phyloP scores from a whole-genome alignment of 2,329 filamentous ascomycete species.

The Fusarium neocosmosporiellum region DNA sequence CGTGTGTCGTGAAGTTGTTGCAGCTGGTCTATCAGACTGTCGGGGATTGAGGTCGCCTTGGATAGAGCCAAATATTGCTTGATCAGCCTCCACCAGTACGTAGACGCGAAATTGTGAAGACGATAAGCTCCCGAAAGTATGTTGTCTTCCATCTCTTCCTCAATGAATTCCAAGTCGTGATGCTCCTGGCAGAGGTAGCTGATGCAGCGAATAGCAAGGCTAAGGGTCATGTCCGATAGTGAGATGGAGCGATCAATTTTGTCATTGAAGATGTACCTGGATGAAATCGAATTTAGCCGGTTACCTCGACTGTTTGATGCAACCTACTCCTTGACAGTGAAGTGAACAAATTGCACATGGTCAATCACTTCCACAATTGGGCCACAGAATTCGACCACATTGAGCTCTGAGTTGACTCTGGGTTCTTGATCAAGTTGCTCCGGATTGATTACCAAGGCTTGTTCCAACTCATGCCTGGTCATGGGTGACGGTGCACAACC shows the following conservation, averaged over 20 bases:
- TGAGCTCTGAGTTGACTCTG: not conserved
- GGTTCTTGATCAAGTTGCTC: not conserved
- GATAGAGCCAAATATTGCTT: not conserved
- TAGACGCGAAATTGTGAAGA: not conserved
- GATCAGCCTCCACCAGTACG: not conserved
- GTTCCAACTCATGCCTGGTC: constrained; percentile 11
- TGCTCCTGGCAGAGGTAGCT: not conserved
- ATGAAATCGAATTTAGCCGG: not conserved
- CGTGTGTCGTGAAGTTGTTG: not conserved
- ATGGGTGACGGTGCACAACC: constrained; percentile 7
- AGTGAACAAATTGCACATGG: constrained; percentile 24
- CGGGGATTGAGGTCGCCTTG: not conserved
- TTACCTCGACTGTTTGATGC: accelerated
- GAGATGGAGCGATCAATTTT: not conserved
- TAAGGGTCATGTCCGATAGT: not conserved
- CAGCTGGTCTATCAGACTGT: not conserved
- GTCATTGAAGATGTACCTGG: constrained; percentile 2
- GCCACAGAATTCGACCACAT: constrained; percentile 8
- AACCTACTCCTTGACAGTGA: constrained; percentile 18
- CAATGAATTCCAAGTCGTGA: not conserved
- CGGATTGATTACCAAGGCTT: not conserved
- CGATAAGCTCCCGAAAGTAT: not conserved
- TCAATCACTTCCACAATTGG: constrained; percentile 20
- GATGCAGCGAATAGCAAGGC: not conserved
- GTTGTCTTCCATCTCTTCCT: not conserved